A percentile compares a stretch with the other conserved stretches of the same genome.
These are phyloP conservation scores for Priceomyces fermenticarens DNA, from an alignment of 805 yeast species.

Conservation along the genomic window DNA sequence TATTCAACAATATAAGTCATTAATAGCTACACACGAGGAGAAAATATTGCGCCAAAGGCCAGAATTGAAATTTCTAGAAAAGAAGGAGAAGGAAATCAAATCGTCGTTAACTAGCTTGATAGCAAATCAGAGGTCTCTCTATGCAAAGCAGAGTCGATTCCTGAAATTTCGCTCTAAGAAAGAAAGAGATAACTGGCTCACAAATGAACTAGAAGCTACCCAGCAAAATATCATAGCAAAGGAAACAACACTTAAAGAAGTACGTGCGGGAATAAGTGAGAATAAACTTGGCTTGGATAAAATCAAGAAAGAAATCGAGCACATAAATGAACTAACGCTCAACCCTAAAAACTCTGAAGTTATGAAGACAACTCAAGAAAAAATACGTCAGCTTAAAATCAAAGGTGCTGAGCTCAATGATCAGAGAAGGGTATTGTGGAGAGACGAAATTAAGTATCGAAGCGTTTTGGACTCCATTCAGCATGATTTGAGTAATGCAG, in stretches of 20 bases:
- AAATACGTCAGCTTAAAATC: constrained; percentile 39
- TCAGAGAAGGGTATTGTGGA: constrained; percentile 70
- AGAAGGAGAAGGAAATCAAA: constrained; percentile 40
- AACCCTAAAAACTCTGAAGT: constrained; percentile 7
- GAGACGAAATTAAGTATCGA: constrained; percentile 67
- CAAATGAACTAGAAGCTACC: constrained; percentile 44
- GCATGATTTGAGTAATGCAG: constrained; percentile 55
- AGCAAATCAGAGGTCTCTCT: constrained; percentile 55
- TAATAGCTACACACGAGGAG: constrained; percentile 34
- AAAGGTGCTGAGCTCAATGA: constrained; percentile 51
- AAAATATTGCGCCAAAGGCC: constrained; percentile 41
- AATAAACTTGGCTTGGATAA: constrained; percentile 23
- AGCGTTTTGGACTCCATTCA: constrained; percentile 54
- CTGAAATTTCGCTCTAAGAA: constrained; percentile 51
- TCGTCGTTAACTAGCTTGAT: constrained; percentile 38
- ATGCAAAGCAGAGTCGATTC: constrained; percentile 69
- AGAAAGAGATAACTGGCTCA: constrained; percentile 70
- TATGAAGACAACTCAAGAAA: constrained; percentile 23
- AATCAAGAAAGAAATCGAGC: constrained; percentile 11
- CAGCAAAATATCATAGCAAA: constrained; percentile 25
- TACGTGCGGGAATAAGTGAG: constrained; percentile 16
- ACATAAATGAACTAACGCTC: constrained; percentile 11
- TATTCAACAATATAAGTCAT: constrained; percentile 18
- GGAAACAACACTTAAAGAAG: constrained; percentile 19
- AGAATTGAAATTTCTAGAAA: constrained; percentile 32